phyloP scores from a whole-genome alignment of 2,329 filamentous ascomycete species.

The Hypoxylon sp. region DNA sequence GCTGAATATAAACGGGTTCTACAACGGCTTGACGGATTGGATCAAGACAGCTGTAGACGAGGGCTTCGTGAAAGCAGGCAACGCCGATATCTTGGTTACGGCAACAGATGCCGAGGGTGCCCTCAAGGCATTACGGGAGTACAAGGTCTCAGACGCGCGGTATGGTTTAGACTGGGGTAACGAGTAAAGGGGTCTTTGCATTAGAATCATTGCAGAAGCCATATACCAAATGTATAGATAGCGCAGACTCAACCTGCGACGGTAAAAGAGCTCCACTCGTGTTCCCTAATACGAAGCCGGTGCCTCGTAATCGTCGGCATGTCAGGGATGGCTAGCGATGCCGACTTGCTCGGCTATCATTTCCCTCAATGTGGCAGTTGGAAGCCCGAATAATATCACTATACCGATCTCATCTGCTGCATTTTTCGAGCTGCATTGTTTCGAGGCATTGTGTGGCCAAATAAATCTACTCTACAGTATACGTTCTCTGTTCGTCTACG shows the following conservation, averaged over 20 bases:
- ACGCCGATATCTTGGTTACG: conserved; percentile 83
- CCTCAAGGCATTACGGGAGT: conserved; percentile 77
- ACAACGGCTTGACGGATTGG: conserved; percentile 89
- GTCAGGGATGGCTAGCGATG: conserved; percentile 2
- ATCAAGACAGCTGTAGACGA: conserved; percentile 80
- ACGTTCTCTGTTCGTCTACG: not conserved
- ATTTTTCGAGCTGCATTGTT: not conserved
- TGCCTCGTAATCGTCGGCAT: conserved; percentile 7
- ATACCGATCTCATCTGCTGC: not conserved
- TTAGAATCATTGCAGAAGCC: conserved; percentile 14
- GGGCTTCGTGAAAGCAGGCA: conserved; percentile 81
- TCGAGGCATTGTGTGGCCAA: not conserved
- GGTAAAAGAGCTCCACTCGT: conserved; percentile 8
- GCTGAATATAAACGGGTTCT: conserved; percentile 91
- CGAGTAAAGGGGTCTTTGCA: conserved; percentile 43
- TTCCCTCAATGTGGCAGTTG: not conserved
- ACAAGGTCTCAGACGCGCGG: conserved; percentile 80
- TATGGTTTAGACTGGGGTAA: conserved; percentile 85
- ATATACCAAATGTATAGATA: conserved; percentile 27
- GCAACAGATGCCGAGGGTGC: conserved; percentile 81
- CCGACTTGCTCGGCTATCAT: conserved; percentile 4
- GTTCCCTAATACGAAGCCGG: conserved; percentile 20
- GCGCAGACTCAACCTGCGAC: conserved; percentile 17
- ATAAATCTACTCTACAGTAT: not conserved
- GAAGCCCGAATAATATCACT: not conserved